Evolutionary conservation across 163 green algal species (phyloP).

Genomic region (Scenedesmus sp.): DNA sequence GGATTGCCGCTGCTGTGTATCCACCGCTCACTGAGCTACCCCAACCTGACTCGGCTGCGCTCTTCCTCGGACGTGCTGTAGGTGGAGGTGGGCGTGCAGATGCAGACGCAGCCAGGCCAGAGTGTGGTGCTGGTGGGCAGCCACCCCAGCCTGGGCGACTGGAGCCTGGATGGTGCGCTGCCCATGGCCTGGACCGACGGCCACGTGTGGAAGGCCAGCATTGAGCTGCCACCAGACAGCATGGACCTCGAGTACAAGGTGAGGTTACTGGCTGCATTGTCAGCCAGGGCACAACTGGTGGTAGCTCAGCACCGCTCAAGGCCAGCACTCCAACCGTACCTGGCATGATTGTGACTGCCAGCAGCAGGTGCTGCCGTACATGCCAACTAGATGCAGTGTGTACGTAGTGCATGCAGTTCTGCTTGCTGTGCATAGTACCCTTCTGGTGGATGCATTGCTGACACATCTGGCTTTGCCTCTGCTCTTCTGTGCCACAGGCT

Average conservation of each 20-base stretch:
- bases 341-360: too few species aligned
- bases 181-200: constrained; percentile 51
- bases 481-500: not conserved
- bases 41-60: not conserved
- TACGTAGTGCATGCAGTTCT: not conserved
- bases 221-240: constrained; percentile 58
- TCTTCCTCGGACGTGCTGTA: not conserved
- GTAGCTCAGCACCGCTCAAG: too few species aligned
- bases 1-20: not conserved
- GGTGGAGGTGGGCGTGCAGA: constrained; percentile 38
- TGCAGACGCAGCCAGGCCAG: constrained; percentile 53
- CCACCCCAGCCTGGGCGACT: constrained; percentile 53
- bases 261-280: not conserved
- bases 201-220: constrained; percentile 61
- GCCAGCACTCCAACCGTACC: too few species aligned
- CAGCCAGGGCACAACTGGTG: too few species aligned
- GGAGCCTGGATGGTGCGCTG: constrained; percentile 34
- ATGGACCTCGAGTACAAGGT: constrained; percentile 48
- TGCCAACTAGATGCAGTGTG: too few species aligned
- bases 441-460: not conserved
- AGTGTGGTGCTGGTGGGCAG: constrained; percentile 58
- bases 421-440: not conserved
- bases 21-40: not conserved
- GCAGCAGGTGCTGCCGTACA: not conserved
- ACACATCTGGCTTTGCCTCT: not conserved